Conservation (phyloP, 495 filamentous ascomycete genomes). For the Gamarada debralockiae region DNA sequence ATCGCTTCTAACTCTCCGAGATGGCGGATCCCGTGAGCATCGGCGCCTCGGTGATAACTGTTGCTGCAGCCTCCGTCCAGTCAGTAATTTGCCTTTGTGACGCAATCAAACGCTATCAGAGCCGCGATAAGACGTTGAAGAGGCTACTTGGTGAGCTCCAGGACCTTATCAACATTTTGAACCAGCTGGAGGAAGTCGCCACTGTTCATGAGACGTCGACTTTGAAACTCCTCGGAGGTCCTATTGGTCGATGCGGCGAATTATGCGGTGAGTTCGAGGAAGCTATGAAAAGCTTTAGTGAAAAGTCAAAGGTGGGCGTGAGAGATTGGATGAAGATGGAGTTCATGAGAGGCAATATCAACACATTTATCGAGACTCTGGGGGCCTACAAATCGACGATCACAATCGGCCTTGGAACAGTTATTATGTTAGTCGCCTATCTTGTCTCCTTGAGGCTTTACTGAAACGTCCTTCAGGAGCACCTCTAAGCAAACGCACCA, state of each 20-base stretch:
- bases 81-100: slow-evolving; percentile 24
- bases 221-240: slow-evolving; percentile 19
- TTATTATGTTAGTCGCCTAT: slow-evolving; percentile 25
- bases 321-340: slow-evolving; percentile 26
- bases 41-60: slow-evolving; percentile 23
- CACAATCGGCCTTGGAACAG: slow-evolving; percentile 24
- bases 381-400: slow-evolving; percentile 29
- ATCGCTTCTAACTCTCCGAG: too few species aligned
- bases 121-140: slow-evolving; percentile 19
- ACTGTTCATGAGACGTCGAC: slow-evolving; percentile 11
- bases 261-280: slow-evolving; percentile 21
- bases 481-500: slow-evolving; percentile 20
- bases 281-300: slow-evolving; percentile 27
- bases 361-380: slow-evolving; percentile 28
- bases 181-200: slow-evolving; percentile 14
- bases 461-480: slow-evolving; percentile 16
- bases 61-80: slow-evolving; percentile 26
- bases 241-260: slow-evolving; percentile 20
- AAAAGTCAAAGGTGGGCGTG: slow-evolving; percentile 26
- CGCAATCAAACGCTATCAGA: slow-evolving; percentile 27
- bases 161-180: slow-evolving; percentile 23
- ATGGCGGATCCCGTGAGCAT: slow-evolving; percentile 28
- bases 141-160: slow-evolving; percentile 17
- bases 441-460: slow-evolving; percentile 11
- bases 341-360: slow-evolving; percentile 29